These are phyloP conservation scores for Cordyceps fumosorosea DNA, from an alignment of 2,329 filamentous ascomycete genomes.

Conservation along the genomic window DNA sequence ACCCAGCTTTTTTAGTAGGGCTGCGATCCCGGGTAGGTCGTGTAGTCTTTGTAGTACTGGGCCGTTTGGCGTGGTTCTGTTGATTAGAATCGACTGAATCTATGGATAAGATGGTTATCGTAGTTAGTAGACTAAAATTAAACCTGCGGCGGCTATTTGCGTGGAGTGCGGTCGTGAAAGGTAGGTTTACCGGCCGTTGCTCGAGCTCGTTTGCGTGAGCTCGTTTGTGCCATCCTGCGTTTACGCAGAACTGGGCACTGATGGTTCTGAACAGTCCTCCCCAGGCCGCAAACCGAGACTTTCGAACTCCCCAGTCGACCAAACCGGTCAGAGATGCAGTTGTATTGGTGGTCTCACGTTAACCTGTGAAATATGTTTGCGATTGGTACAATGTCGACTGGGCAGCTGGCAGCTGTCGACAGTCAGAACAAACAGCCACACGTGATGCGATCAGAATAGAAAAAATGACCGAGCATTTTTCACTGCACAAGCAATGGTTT, in stretches of 20 bases:
- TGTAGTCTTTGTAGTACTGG: background rate
- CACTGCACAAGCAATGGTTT: background rate
- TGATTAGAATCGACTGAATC: background rate
- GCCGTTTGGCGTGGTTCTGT: background rate
- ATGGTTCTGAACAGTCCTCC: too few relatives aligned
- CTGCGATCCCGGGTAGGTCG: background rate
- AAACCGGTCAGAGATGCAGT: too few relatives aligned
- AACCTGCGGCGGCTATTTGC: too few relatives aligned
- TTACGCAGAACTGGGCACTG: background rate
- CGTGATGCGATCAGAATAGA: background rate
- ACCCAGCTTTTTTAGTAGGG: background rate
- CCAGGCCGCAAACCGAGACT: background rate
- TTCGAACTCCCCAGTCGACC: background rate
- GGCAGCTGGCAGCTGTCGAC: background rate
- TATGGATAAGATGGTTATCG: background rate
- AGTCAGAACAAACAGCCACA: background rate
- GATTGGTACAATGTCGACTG: background rate
- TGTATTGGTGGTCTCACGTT: too few relatives aligned
- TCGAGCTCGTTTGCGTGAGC: constrained; percentile 10
- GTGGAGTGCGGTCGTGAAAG: background rate
- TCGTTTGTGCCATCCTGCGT: constrained; percentile 6
- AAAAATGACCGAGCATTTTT: background rate
- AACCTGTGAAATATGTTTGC: background rate
- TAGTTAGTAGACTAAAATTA: background rate
- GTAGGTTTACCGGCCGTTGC: background rate